Percentiles rank a stretch among this genome's conserved stretches.
These are phyloP conservation scores for Cutaneotrichosporon cavernicola DNA, from an alignment of 1,284 basidiomycete genomes.

Conservation along the genomic window DNA sequence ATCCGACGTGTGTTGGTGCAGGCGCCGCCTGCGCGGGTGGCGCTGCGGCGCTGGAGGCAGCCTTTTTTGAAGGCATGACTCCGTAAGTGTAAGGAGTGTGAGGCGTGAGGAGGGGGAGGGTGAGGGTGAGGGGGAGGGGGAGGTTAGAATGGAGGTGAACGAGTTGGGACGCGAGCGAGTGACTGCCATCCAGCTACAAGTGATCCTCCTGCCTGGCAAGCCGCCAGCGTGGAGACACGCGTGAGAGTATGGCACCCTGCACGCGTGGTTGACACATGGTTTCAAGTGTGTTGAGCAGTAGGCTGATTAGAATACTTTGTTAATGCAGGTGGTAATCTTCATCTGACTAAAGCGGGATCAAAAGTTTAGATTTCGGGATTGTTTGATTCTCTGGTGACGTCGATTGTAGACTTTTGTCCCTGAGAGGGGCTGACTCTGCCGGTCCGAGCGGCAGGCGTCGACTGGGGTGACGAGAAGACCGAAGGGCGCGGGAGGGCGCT, in stretches of 20 bases:
- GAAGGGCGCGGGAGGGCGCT: too few species aligned
- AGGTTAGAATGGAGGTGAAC: background rate
- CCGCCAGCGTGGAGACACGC: conserved; percentile 2
- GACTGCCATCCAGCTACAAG: background rate
- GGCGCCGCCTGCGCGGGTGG: conserved; percentile 2
- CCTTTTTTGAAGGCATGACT: conserved; percentile 10
- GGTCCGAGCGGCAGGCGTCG: too few species aligned
- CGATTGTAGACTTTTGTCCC: too few species aligned
- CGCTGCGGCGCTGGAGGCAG: conserved; percentile 11
- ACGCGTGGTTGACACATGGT: background rate
- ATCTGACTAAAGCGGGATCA: too few species aligned
- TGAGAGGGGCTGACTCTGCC: too few species aligned
- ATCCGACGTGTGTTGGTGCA: background rate
- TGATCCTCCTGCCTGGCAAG: background rate
- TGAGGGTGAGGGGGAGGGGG: background rate
- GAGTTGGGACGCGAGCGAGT: background rate
- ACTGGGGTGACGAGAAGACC: too few species aligned
- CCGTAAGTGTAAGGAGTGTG: background rate
- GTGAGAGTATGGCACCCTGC: background rate
- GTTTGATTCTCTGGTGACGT: too few species aligned
- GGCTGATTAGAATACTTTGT: too few species aligned
- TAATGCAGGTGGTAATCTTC: too few species aligned
- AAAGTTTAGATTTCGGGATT: too few species aligned
- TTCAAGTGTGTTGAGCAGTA: background rate
- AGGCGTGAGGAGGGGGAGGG: background rate